phyloP scores from a whole-genome alignment of 2,329 filamentous ascomycete genomes.

The Talaromyces verruculosus region DNA sequence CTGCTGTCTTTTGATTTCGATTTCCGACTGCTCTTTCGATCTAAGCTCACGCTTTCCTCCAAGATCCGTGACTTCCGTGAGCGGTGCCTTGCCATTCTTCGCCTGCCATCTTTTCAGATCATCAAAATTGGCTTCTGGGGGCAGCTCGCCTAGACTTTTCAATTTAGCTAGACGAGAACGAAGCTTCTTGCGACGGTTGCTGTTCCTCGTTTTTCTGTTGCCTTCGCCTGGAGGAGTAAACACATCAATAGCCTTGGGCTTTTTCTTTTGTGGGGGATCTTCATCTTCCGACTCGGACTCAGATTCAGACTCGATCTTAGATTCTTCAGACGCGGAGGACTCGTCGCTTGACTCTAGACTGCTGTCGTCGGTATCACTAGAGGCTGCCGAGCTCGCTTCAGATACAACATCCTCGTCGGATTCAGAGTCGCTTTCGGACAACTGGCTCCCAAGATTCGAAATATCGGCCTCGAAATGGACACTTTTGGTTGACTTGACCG shows the following conservation, averaged over 20 bases:
- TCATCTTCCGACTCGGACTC: constrained; percentile 39
- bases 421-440: constrained; percentile 26
- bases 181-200: constrained; percentile 57
- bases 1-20: constrained; percentile 53
- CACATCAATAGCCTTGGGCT: constrained; percentile 21
- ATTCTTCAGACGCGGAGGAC: not conserved
- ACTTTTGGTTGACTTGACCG: constrained; percentile 33
- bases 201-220: constrained; percentile 50
- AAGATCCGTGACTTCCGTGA: constrained; percentile 27
- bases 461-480: constrained; percentile 33
- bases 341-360: constrained; percentile 1
- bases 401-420: constrained; percentile 31
- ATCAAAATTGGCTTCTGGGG: constrained; percentile 50
- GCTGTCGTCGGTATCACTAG: not conserved
- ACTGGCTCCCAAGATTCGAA: not conserved
- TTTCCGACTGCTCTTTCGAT: constrained; percentile 41
- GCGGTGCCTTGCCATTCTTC: constrained; percentile 28
- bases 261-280: constrained; percentile 24
- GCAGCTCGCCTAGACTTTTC: constrained; percentile 55
- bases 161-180: constrained; percentile 52
- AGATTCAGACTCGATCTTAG: constrained; percentile 27
- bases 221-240: constrained; percentile 52
- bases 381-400: constrained; percentile 20
- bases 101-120: constrained; percentile 47
- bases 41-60: constrained; percentile 24